These are phyloP conservation scores for Chaetomiaceae sp. DNA, from an alignment of 2,329 filamentous ascomycete genomes.

Conservation along the genomic window DNA sequence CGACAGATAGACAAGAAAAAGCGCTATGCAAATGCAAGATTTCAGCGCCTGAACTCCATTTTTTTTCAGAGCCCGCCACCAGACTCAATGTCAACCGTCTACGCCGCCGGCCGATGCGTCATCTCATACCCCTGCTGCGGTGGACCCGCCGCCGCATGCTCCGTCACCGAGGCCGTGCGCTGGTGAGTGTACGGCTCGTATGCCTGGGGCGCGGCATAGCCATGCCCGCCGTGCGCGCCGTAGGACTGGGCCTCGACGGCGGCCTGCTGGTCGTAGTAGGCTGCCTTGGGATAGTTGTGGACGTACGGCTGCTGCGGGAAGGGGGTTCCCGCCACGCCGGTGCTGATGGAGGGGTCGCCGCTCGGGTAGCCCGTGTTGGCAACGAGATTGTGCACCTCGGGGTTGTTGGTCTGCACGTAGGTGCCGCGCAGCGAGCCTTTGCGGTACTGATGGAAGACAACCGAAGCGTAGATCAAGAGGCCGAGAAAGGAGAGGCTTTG, in stretches of 20 bases:
- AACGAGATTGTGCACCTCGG: constrained; percentile 17
- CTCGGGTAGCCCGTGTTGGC: constrained; percentile 14
- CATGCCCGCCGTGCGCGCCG: not conserved
- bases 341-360: not conserved
- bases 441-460: constrained; percentile 31
- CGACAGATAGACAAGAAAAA: too few relatives aligned
- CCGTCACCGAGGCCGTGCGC: not conserved
- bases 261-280: constrained; percentile 11
- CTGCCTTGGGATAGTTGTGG: constrained; percentile 10
- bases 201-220: not conserved
- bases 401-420: constrained; percentile 21
- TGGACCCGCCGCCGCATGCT: not conserved
- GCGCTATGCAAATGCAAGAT: not conserved
- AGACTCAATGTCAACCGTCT: too few relatives aligned
- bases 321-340: too few relatives aligned
- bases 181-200: not conserved
- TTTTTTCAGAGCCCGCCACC: not conserved
- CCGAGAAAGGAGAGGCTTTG: constrained; percentile 34
- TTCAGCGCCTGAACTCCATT: not conserved
- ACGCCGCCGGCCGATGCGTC: not conserved
- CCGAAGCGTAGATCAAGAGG: constrained; percentile 32
- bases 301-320: constrained; percentile 7
- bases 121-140: constrained; percentile 1
- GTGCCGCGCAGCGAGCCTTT: constrained; percentile 23
- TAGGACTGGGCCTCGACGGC: not conserved